Conservation (phyloP, 257 asterid genomes). For the Primulina tabacum region DNA sequence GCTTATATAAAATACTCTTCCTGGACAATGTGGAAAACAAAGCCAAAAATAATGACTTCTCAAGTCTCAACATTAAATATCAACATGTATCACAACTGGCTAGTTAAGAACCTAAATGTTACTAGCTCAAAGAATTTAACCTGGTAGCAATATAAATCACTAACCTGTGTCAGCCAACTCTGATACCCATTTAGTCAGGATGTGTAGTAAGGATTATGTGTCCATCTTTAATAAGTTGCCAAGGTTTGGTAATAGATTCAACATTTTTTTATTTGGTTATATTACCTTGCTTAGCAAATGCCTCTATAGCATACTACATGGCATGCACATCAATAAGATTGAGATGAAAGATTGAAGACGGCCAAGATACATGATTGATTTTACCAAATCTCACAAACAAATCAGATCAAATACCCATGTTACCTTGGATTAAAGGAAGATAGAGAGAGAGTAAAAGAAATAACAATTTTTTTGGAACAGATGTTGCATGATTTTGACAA, state of each 20-base stretch:
- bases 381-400: too few species aligned
- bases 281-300: neutral
- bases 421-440: neutral
- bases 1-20: too few species aligned
- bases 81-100: neutral
- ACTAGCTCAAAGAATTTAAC: neutral
- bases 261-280: neutral
- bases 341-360: neutral
- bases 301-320: neutral
- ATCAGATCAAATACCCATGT: neutral
- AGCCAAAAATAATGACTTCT: neutral
- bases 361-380: too few species aligned
- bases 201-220: neutral
- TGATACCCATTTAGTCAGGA: neutral
- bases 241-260: neutral
- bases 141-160: neutral
- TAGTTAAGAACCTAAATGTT: neutral
- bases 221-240: neutral
- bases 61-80: too few species aligned
- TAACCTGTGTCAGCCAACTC: neutral
- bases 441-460: neutral
- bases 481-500: neutral
- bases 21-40: too few species aligned
- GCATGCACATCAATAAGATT: too few species aligned
- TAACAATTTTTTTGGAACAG: slow-evolving; percentile 5